Evolutionary conservation across 805 yeast genomes (phyloP), one percentile per base, ranked within the genome.

Genomic region (Candida hispaniensis): DNA sequence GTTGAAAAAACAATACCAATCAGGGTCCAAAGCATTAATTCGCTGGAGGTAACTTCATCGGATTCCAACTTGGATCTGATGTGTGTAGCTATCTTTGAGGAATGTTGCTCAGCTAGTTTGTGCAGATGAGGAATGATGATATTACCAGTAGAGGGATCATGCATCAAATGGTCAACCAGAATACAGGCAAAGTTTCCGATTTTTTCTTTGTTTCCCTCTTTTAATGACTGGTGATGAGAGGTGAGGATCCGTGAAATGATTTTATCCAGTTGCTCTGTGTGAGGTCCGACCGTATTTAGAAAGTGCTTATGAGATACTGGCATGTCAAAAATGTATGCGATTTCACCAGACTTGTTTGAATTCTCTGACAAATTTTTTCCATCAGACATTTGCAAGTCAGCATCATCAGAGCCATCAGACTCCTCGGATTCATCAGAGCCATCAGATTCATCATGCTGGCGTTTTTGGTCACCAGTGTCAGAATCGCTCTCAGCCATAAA

Each of bases 1-100:
- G 96, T 83, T 0, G 98, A 86, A 51, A 79, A 91, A 4, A 85
- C 52, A 36, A 67, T 63, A 5, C 96, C 96, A 39, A 86, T 64
- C 4, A 83, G 47, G 0, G 74, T 64, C 49, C 77, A 80, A 41
- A 79, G 70, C 5, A 81, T 56, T 40, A 83, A 56, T 50, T 85
- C 94, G 1, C 70, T 59, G 30, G 58, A 41, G 0, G 42, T 50
- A 35, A 60, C 59, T 46, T 3, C 45, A 14, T 75, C 61, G n/a
- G 61, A 62, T 21, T 50, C 54, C 13, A 85, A 62, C 26, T 71
- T 69, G 1, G 54, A 60, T 50, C 95, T 64, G 46, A 75, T 71
- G 6, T 64, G 68, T 22, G 66, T 72, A 10, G 83, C 76, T 38
- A 88, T 57, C 4, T 66, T 59, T 38, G 69, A 73, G 40, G 74